Evolutionary conservation across 306 rosid genomes (phyloP).

Genomic region (Notholithocarpus densiflorus): DNA sequence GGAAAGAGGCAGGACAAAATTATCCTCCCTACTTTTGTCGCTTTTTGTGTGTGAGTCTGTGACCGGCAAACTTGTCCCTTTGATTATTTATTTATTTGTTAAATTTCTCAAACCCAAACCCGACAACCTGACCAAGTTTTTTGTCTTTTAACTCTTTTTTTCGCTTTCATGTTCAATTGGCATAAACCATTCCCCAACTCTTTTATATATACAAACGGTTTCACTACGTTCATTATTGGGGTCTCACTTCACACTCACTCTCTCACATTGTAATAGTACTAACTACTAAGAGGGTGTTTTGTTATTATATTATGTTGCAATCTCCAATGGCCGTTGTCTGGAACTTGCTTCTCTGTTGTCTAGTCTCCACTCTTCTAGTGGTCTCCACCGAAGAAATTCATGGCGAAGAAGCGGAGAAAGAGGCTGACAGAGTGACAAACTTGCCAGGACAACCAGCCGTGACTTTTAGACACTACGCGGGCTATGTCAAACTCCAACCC

Average conservation of each 20-base stretch:
- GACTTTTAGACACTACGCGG: slow-evolving; percentile 55
- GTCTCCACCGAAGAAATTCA: not conserved
- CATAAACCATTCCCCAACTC: too few relatives aligned
- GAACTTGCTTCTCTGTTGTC: not conserved
- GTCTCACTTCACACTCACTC: not conserved
- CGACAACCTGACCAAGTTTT: too few relatives aligned
- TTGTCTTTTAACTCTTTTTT: too few relatives aligned
- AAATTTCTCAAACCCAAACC: too few relatives aligned
- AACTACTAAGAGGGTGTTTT: not conserved
- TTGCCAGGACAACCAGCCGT: slow-evolving; percentile 64
- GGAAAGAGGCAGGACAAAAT: accelerated
- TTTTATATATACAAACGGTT: too few relatives aligned
- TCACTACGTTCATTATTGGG: not conserved
- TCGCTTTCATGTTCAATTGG: too few relatives aligned
- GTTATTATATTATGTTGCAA: not conserved
- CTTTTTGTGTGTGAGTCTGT: too few relatives aligned
- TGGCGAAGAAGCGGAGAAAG: slow-evolving; percentile 14
- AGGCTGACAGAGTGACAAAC: slow-evolving; percentile 47
- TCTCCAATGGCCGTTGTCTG: not conserved
- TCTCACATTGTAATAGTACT: not conserved
- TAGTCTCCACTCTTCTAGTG: not conserved
- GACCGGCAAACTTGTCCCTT: too few relatives aligned
- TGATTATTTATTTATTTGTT: too few relatives aligned
- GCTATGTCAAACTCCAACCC: slow-evolving; percentile 43
- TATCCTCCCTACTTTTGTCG: too few relatives aligned